These are phyloP conservation scores for Grosmannia clavigera DNA, from an alignment of 2,329 filamentous ascomycete genomes.

Conservation along the genomic window DNA sequence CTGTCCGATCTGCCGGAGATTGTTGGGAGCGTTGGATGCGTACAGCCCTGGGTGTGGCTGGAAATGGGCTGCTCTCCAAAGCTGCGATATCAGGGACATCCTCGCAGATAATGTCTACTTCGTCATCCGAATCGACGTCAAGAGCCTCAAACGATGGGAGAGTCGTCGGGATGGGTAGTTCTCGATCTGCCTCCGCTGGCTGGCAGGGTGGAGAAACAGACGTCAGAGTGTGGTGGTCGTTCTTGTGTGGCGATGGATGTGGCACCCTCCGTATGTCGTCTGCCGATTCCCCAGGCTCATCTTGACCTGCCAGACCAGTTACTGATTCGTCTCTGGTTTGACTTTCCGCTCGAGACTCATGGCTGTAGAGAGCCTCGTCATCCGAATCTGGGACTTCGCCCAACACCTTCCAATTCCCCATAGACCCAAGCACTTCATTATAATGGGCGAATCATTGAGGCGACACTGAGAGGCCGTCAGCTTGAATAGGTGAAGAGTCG, in stretches of 20 bases:
- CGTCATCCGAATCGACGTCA: slow-evolving; percentile 6
- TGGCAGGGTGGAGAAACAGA: too few relatives aligned
- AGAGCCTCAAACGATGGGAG: background rate
- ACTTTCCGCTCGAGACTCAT: slow-evolving; percentile 9
- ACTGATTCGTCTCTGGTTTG: background rate
- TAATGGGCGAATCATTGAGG: background rate
- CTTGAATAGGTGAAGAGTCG: background rate
- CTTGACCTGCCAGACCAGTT: background rate
- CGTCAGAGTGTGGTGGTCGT: background rate
- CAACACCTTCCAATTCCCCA: slow-evolving; percentile 31
- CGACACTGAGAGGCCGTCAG: background rate
- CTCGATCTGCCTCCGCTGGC: background rate
- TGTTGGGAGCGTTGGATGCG: background rate
- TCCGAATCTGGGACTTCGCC: slow-evolving; percentile 32
- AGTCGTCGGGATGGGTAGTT: background rate
- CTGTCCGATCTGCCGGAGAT: background rate
- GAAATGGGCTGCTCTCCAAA: background rate
- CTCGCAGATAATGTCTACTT: slow-evolving; percentile 9
- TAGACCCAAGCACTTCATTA: slow-evolving; percentile 21
- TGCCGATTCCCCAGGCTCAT: background rate
- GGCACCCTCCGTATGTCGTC: slow-evolving; percentile 2
- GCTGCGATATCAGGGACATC: background rate
- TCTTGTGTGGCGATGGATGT: background rate
- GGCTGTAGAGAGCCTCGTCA: slow-evolving; percentile 27
- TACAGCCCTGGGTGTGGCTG: background rate